These are phyloP conservation scores for Mucor saturninus DNA, from an alignment of 371 early-diverging fungal species.

Conservation along the genomic window DNA sequence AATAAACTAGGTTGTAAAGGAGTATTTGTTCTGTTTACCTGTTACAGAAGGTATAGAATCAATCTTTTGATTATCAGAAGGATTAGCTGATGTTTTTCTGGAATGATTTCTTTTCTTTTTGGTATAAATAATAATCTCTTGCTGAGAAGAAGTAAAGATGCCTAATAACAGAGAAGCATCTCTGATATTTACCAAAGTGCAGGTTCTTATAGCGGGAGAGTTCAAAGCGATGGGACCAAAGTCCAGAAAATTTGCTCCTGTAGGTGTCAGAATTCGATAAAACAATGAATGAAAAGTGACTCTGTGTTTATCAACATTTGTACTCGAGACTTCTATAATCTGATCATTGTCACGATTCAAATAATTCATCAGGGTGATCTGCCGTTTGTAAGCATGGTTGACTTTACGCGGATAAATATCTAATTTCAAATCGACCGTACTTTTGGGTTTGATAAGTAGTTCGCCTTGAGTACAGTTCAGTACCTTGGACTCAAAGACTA, in stretches of 20 bases:
- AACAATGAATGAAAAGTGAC: conserved; percentile 96
- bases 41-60: not conserved
- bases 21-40: not conserved
- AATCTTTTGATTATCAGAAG: not conserved
- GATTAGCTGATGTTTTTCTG: conserved; percentile 2
- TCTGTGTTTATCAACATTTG: conserved; percentile 93
- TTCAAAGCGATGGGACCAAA: conserved; percentile 87
- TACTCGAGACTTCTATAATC: conserved; percentile 88
- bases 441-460: conserved; percentile 82
- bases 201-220: conserved; percentile 76
- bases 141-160: conserved; percentile 66
- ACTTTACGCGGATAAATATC: conserved; percentile 96
- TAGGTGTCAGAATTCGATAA: conserved; percentile 86
- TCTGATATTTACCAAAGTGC: conserved; percentile 85
- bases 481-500: conserved; percentile 92
- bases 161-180: conserved; percentile 55
- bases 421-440: conserved; percentile 81
- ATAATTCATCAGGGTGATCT: conserved; percentile 89
- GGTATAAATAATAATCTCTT: conserved; percentile 66
- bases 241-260: conserved; percentile 91
- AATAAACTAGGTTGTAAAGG: too few relatives aligned
- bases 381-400: conserved; percentile 94
- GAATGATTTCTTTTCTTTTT: conserved; percentile 27
- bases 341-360: conserved; percentile 88
- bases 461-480: conserved; percentile 81